phyloP scores from a whole-genome alignment of 371 early-diverging fungal species.

The Dinochytrium kinnereticum region DNA sequence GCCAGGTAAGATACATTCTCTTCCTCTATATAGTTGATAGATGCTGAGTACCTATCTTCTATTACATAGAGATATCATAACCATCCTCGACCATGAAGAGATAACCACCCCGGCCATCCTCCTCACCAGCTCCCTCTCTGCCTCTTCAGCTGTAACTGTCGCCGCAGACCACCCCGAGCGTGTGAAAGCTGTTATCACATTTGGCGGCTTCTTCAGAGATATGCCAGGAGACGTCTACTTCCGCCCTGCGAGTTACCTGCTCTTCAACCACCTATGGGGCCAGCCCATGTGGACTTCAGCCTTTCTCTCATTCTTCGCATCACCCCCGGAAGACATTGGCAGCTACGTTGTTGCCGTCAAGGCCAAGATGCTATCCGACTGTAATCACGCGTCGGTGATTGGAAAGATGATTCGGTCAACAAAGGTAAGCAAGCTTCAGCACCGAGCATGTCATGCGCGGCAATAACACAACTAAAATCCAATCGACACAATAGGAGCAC shows the following conservation, averaged over 20 bases:
- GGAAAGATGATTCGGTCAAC: conserved; percentile 25
- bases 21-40: not conserved
- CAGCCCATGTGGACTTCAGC: conserved; percentile 21
- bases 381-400: conserved; percentile 20
- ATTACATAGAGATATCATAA: conserved; percentile 17
- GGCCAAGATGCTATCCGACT: conserved; percentile 22
- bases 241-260: conserved; percentile 16
- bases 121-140: conserved; percentile 29
- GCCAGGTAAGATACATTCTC: not conserved
- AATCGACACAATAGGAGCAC: not conserved
- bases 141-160: conserved; percentile 18
- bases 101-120: conserved; percentile 23
- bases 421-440: conserved; percentile 4
- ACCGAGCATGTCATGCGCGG: no score
- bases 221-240: conserved; percentile 27
- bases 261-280: conserved; percentile 29
- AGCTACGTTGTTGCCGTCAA: conserved; percentile 24
- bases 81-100: conserved; percentile 21
- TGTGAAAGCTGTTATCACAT: conserved; percentile 23
- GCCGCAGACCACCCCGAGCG: conserved; percentile 19
- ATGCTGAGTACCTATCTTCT: not conserved
- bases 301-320: conserved; percentile 19
- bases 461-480: no score
- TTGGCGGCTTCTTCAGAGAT: conserved; percentile 32
- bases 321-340: conserved; percentile 22